A percentile compares a stretch with the other conserved stretches of the same genome.
Conservation (phyloP, 2,329 filamentous ascomycete genomes). For the Sporothrix brunneoviolacea region DNA sequence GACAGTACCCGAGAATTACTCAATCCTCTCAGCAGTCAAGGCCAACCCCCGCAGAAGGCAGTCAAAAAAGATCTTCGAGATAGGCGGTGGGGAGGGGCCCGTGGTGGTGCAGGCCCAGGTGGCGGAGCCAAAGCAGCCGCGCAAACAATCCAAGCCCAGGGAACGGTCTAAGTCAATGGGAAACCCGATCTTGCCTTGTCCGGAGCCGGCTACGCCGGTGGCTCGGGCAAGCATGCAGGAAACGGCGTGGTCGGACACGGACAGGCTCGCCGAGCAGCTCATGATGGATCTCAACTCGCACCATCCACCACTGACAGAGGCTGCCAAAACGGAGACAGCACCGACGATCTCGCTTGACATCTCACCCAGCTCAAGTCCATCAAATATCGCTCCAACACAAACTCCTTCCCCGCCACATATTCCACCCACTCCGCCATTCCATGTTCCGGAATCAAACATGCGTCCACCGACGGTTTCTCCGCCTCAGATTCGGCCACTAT, state of each 20-base stretch:
- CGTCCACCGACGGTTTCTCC: neutral
- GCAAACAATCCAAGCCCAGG: neutral
- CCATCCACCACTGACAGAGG: neutral
- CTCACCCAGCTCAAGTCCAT: too few species aligned
- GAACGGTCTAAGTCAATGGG: slow-evolving; percentile 10
- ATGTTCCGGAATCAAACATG: too few species aligned
- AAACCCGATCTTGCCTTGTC: neutral
- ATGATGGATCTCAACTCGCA: neutral
- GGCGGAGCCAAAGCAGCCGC: neutral
- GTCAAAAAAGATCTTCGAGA: slow-evolving; percentile 15
- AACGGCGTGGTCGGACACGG: slow-evolving; percentile 5
- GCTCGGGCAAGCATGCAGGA: neutral
- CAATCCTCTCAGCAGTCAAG: slow-evolving; percentile 48
- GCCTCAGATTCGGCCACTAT: neutral
- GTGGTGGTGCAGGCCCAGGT: neutral
- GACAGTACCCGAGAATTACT: slow-evolving; percentile 20
- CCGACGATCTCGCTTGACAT: too few species aligned
- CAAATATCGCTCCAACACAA: too few species aligned
- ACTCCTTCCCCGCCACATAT: too few species aligned
- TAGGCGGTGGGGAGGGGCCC: neutral
- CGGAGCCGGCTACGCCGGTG: too few species aligned
- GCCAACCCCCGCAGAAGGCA: slow-evolving; percentile 27
- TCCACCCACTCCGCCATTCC: too few species aligned
- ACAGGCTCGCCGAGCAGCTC: slow-evolving; percentile 3
- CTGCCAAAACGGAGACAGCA: too few species aligned